Evolutionary conservation across 202 grass and related monocot genomes (phyloP).

Genomic region (Musa balbisiana): DNA sequence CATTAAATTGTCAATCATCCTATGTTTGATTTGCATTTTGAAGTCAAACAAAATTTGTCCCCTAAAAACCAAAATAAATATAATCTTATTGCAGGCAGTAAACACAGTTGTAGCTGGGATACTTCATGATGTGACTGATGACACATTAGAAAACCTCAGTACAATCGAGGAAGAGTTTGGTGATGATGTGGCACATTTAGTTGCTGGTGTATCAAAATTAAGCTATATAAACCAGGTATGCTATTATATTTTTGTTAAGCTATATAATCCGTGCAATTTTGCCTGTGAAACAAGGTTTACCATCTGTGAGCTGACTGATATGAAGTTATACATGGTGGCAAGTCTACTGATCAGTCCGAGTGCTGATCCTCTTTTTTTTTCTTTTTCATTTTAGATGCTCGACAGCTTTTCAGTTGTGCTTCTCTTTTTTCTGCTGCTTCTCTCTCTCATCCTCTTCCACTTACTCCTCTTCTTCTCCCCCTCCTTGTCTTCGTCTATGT

Average conservation of each 20-base stretch:
- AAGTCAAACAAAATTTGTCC: too few relatives aligned
- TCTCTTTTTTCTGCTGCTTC: too few relatives aligned
- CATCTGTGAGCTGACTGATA: too few relatives aligned
- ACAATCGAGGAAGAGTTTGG: slow-evolving; percentile 77
- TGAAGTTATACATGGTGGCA: too few relatives aligned
- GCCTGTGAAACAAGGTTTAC: too few relatives aligned
- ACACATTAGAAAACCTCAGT: slow-evolving; percentile 76
- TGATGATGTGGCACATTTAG: slow-evolving; percentile 69
- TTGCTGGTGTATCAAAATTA: slow-evolving; percentile 90
- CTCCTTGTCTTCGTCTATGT: too few relatives aligned
- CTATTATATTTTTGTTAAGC: slow-evolving; percentile 19
- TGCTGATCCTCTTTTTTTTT: not conserved
- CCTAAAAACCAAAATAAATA: too few relatives aligned
- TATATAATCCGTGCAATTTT: not conserved
- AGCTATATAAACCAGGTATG: slow-evolving; percentile 97
- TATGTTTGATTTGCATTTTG: not conserved
- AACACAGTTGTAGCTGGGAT: slow-evolving; percentile 89
- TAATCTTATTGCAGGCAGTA: slow-evolving; percentile 50
- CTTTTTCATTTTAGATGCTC: too few relatives aligned
- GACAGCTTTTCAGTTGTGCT: too few relatives aligned
- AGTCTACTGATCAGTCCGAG: too few relatives aligned
- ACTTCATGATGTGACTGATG: slow-evolving; percentile 93
- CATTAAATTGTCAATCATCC: not conserved
- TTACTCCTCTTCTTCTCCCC: too few relatives aligned
- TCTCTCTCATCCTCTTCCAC: too few relatives aligned